phyloP scores from a whole-genome alignment of 2,329 filamentous ascomycete species.

The Chrysosporium queenslandicum region DNA sequence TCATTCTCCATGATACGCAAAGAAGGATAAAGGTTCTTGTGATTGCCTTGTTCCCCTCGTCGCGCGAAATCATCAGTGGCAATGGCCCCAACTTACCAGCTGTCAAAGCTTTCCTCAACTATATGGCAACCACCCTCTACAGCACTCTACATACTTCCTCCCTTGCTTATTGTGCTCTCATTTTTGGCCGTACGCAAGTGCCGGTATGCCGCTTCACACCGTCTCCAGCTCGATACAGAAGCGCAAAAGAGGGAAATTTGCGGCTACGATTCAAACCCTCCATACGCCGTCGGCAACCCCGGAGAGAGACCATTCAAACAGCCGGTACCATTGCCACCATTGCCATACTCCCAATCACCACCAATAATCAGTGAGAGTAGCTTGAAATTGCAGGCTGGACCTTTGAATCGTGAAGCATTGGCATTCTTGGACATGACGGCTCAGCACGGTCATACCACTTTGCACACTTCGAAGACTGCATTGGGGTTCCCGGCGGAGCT shows the following conservation, averaged over 20 bases:
- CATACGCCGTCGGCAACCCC: too few species aligned
- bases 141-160: not conserved
- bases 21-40: too few species aligned
- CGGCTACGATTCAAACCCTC: not conserved
- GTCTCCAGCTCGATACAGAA: not conserved
- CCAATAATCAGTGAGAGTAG: too few species aligned
- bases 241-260: not conserved
- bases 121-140: not conserved
- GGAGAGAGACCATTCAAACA: not conserved
- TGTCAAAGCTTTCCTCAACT: not conserved
- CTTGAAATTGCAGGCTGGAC: not conserved
- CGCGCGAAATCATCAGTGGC: not conserved
- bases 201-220: not conserved
- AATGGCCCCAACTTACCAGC: conserved; percentile 4
- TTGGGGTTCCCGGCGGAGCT: not conserved
- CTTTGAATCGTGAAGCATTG: not conserved
- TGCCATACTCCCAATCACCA: not conserved
- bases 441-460: not conserved
- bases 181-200: not conserved
- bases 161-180: not conserved
- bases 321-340: not conserved
- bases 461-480: not conserved
- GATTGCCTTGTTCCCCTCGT: not conserved
- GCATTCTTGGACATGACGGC: not conserved
- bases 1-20: too few species aligned